Conservation (phyloP, 805 yeast genomes). For the Schwanniomyces polymorphus region DNA sequence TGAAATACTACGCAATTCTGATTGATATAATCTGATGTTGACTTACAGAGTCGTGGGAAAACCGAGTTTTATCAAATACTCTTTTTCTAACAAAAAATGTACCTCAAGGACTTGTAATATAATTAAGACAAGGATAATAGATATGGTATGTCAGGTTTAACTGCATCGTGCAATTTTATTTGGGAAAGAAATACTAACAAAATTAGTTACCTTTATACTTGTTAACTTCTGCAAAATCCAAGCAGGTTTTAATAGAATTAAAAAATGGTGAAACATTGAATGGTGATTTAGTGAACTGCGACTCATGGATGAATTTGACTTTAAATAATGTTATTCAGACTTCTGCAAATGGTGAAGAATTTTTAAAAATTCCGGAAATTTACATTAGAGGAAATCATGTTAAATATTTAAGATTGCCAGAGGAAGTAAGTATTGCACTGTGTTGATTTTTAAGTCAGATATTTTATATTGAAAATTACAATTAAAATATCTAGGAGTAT, state of each 20-base stretch:
- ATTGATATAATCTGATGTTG: no score
- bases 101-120: not conserved
- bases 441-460: not conserved
- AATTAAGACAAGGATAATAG: not conserved
- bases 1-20: no score
- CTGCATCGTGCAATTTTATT: no score
- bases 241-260: conserved; percentile 82
- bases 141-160: not conserved
- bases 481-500: not conserved
- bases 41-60: not conserved
- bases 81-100: not conserved
- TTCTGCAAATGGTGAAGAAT: conserved; percentile 59
- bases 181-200: not conserved
- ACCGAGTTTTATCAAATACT: not conserved
- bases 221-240: conserved; percentile 87
- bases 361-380: conserved; percentile 64
- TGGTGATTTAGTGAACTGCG: conserved; percentile 84
- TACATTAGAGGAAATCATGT: conserved; percentile 86
- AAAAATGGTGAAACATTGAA: conserved; percentile 88
- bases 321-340: conserved; percentile 72
- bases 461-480: no score
- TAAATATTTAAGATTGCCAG: conserved; percentile 73
- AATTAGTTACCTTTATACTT: conserved; percentile 83
- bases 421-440: conserved; percentile 39
- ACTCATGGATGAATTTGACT: conserved; percentile 94